A percentile compares a stretch with the other conserved stretches of the same genome.
phyloP scores from a whole-genome alignment of 108 stramenopile genomes.

The Cylindrotheca fusiformis region DNA sequence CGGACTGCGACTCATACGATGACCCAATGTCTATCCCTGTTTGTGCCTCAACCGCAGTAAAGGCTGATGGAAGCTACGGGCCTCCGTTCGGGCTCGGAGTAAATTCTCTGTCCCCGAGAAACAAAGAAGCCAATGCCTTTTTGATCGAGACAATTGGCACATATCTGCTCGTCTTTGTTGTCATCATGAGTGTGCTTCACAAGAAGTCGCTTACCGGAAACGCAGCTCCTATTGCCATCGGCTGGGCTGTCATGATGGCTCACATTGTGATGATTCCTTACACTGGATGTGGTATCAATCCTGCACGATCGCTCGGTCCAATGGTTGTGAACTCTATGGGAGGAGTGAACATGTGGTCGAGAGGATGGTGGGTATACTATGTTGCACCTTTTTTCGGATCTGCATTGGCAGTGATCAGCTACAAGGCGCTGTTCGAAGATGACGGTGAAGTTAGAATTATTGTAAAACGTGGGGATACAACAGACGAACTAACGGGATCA shows the following conservation, averaged over 20 bases:
- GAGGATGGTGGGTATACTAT: not conserved
- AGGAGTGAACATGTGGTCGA: not conserved
- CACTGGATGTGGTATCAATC: slow-evolving; percentile 70
- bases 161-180: slow-evolving; percentile 29
- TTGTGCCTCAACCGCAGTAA: not conserved
- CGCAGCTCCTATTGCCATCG: slow-evolving; percentile 45
- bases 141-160: slow-evolving; percentile 34
- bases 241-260: slow-evolving; percentile 39
- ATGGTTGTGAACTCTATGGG: not conserved
- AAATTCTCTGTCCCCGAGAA: not conserved
- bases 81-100: slow-evolving; percentile 19
- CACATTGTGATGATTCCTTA: slow-evolving; percentile 49
- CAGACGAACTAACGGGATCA: too few species aligned
- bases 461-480: too few species aligned
- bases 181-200: slow-evolving; percentile 18
- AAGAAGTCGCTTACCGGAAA: slow-evolving; percentile 16
- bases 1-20: not conserved
- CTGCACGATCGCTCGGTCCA: slow-evolving; percentile 32
- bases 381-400: not conserved
- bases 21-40: not conserved
- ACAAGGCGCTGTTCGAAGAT: not conserved
- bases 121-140: slow-evolving; percentile 16
- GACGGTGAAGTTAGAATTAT: not conserved
- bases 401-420: not conserved
- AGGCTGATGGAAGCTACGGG: too few species aligned